These are phyloP conservation scores for Fraxinus anomala DNA, from an alignment of 257 asterid species.

Conservation along the genomic window DNA sequence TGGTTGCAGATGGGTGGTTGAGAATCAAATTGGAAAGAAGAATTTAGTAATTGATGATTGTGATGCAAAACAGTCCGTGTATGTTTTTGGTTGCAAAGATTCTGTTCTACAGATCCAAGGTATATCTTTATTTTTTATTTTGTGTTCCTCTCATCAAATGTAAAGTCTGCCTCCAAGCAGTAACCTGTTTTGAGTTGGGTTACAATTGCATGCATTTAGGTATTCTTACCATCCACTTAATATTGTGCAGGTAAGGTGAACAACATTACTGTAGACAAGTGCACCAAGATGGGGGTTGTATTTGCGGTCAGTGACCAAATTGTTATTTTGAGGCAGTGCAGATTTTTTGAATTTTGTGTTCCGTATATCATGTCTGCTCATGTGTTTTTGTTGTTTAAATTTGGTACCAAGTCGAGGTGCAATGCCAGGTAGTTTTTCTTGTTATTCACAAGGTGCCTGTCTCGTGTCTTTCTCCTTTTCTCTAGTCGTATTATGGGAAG, in stretches of 20 bases:
- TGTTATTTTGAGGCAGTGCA: not conserved
- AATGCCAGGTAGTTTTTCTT: conserved; percentile 50
- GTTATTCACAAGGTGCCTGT: not conserved
- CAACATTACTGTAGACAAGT: conserved; percentile 95
- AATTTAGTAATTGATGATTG: conserved; percentile 85
- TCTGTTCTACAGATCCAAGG: conserved; percentile 91
- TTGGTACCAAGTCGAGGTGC: conserved; percentile 79
- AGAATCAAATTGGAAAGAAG: conserved; percentile 85
- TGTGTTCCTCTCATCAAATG: not conserved
- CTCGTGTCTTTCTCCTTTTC: not conserved
- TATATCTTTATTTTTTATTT: conserved; percentile 24
- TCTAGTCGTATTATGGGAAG: not conserved
- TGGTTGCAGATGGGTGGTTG: conserved; percentile 84
- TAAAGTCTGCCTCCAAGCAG: no score
- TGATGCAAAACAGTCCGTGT: conserved; percentile 91
- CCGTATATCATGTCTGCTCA: conserved; percentile 19
- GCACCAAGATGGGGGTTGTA: conserved; percentile 94
- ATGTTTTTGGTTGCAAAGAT: conserved; percentile 85
- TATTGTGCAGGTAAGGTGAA: conserved; percentile 78
- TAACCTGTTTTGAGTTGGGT: no score
- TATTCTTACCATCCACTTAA: no score
- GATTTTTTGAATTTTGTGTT: not conserved
- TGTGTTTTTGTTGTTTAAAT: conserved; percentile 28
- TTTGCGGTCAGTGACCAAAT: conserved; percentile 62
- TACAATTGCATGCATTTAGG: no score